phyloP scores from a whole-genome alignment of 495 filamentous ascomycete genomes.

The Elasticomyces elasticus region DNA sequence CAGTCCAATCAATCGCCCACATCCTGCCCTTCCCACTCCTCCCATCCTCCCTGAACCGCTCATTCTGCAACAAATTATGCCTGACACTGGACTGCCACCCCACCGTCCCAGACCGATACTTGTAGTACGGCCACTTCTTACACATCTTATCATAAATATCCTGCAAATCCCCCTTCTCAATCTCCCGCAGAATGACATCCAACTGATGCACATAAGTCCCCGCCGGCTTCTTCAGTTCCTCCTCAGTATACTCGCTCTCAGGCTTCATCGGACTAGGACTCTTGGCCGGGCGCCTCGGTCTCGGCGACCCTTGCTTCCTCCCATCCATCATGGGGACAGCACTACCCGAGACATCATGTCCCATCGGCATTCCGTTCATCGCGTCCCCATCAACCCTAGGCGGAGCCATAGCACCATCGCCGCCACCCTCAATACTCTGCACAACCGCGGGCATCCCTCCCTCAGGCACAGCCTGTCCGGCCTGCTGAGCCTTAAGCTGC shows the following conservation, averaged over 20 bases:
- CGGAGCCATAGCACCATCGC: background rate
- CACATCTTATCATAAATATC: slow-evolving; percentile 89
- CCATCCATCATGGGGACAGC: slow-evolving; percentile 39
- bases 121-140: slow-evolving; percentile 81
- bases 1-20: slow-evolving; percentile 29
- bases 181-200: slow-evolving; percentile 71
- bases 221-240: slow-evolving; percentile 74
- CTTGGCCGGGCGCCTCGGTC: slow-evolving; percentile 46
- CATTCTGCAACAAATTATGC: slow-evolving; percentile 85
- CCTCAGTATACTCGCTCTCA: slow-evolving; percentile 66
- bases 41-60: slow-evolving; percentile 78
- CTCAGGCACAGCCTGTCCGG: slow-evolving; percentile 5
- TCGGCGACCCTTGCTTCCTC: slow-evolving; percentile 2
- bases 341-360: slow-evolving; percentile 39
- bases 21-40: slow-evolving; percentile 33
- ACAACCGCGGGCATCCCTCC: background rate
- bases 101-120: slow-evolving; percentile 65
- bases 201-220: slow-evolving; percentile 86
- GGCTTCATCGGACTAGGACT: slow-evolving; percentile 65
- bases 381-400: background rate
- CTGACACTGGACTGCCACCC: slow-evolving; percentile 97
- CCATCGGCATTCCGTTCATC: background rate
- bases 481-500: slow-evolving; percentile 1
- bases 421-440: slow-evolving; percentile 15
- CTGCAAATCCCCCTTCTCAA: slow-evolving; percentile 67